A percentile compares a stretch with the other conserved stretches of the same genome.
Evolutionary conservation across 2,329 filamentous ascomycete species (phyloP).

Genomic region (Sphaerostilbella broomeana): DNA sequence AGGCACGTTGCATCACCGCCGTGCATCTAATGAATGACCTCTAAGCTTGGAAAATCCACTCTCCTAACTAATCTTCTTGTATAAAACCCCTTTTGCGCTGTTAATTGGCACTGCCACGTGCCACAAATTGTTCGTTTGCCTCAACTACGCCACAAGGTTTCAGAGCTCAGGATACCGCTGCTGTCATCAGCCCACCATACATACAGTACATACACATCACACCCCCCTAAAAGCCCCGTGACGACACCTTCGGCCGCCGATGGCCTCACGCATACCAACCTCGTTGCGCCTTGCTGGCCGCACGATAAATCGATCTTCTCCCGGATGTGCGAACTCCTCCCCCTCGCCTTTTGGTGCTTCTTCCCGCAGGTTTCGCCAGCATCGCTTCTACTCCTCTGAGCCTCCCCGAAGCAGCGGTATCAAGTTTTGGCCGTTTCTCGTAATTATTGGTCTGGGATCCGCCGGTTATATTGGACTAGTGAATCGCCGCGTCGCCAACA

Average conservation of each 20-base stretch:
- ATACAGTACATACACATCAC: background rate
- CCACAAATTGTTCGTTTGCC: no score
- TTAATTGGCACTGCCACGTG: no score
- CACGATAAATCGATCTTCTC: slow-evolving; percentile 14
- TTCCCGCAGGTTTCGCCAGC: slow-evolving; percentile 14
- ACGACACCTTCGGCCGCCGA: slow-evolving; percentile 13
- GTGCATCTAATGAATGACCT: background rate
- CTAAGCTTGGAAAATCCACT: background rate
- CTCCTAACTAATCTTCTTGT: background rate
- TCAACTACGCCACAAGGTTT: no score
- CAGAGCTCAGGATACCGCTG: no score
- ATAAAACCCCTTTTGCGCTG: no score
- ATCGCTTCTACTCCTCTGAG: slow-evolving; percentile 37
- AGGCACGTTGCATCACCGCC: background rate
- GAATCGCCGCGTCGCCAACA: slow-evolving; percentile 31
- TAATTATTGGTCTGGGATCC: slow-evolving; percentile 41
- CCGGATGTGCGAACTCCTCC: slow-evolving; percentile 11
- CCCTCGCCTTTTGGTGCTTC: slow-evolving; percentile 9
- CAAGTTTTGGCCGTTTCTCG: slow-evolving; percentile 55
- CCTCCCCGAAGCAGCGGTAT: slow-evolving; percentile 32
- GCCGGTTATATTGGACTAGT: slow-evolving; percentile 45
- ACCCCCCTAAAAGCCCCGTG: background rate
- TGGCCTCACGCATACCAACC: slow-evolving; percentile 29
- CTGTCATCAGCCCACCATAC: slow-evolving; percentile 9
- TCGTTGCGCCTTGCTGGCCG: slow-evolving; percentile 17